These are phyloP conservation scores for Borealophlyctis nickersoniae DNA, from an alignment of 192 early-diverging fungal genomes.

Conservation along the genomic window DNA sequence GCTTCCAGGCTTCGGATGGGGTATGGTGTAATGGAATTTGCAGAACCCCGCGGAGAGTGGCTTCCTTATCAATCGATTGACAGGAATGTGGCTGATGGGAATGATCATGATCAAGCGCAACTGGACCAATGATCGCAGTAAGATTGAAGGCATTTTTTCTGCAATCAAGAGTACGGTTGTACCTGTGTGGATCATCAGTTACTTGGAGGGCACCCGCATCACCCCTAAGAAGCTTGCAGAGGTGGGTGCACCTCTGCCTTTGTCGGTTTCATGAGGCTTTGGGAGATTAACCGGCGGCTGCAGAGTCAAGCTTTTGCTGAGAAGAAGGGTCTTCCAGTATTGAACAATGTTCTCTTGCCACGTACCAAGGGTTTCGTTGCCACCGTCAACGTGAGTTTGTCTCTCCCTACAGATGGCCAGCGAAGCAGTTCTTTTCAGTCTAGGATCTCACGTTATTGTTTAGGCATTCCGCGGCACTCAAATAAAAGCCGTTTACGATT, in stretches of 20 bases:
- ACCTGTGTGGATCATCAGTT: neutral
- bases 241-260: neutral
- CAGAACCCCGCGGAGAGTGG: too few species aligned
- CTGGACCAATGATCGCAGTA: neutral
- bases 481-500: neutral
- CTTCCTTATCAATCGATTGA: too few species aligned
- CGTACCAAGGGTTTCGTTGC: neutral
- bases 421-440: neutral
- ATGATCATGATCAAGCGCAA: neutral
- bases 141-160: neutral
- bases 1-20: neutral
- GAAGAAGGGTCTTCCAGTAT: neutral
- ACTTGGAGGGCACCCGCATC: neutral
- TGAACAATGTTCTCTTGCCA: neutral
- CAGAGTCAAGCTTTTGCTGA: neutral
- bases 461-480: neutral
- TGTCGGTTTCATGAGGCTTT: neutral
- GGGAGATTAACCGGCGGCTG: neutral
- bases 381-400: neutral
- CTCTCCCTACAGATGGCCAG: neutral
- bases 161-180: neutral
- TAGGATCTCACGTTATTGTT: neutral
- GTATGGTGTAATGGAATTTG: too few species aligned
- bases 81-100: slow-evolving; percentile 3
- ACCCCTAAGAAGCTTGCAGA: neutral